Evolutionary conservation across 164 flowering plant species (phyloP).

Genomic region (Macadamia integrifolia): DNA sequence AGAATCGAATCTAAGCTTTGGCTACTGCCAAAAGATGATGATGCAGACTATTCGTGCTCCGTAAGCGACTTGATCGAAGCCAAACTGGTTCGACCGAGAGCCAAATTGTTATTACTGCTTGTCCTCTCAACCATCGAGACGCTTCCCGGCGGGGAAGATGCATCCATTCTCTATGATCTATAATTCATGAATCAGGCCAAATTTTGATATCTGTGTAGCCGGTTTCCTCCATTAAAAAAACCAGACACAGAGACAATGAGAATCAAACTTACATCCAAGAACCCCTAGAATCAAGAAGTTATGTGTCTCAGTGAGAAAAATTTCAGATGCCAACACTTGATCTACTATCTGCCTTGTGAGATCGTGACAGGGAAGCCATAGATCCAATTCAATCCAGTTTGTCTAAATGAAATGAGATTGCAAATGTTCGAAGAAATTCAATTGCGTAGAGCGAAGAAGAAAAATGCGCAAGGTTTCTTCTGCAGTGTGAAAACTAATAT

Average conservation of each 20-base stretch:
- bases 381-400: neutral
- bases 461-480: too few species aligned
- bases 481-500: too few species aligned
- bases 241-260: neutral
- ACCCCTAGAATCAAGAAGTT: too few species aligned
- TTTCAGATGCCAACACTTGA: neutral
- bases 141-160: constrained; percentile 57
- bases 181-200: constrained; percentile 1
- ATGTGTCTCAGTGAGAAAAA: neutral
- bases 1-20: constrained; percentile 88
- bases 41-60: neutral
- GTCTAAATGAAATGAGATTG: too few species aligned
- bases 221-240: neutral
- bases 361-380: neutral
- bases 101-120: neutral
- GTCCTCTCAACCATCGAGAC: constrained; percentile 9
- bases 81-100: constrained; percentile 19
- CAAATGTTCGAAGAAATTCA: too few species aligned
- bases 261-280: neutral
- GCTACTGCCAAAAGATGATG: constrained; percentile 25
- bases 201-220: neutral
- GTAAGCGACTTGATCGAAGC: constrained; percentile 21
- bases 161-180: constrained; percentile 34
- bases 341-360: neutral
- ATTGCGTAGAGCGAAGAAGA: too few species aligned